Conservation (phyloP, 805 yeast genomes). For the Suhomyces vadensis region DNA sequence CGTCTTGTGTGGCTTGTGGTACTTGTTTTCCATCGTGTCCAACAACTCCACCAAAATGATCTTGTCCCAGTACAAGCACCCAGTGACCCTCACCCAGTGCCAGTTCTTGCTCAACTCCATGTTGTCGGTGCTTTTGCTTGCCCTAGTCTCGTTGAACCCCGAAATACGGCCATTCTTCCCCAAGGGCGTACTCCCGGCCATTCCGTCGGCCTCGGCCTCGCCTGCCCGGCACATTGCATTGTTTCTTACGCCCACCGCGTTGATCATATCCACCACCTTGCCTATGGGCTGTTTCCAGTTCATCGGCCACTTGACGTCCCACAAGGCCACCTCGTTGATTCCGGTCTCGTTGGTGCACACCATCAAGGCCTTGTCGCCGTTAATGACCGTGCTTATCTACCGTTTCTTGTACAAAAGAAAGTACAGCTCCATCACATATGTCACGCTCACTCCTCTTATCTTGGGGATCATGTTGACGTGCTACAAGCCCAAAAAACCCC, state of each 20-base stretch:
- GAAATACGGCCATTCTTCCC: constrained; percentile 38
- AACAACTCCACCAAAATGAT: constrained; percentile 81
- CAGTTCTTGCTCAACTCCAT: constrained; percentile 76
- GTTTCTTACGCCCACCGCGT: constrained; percentile 55
- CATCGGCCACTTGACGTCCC: constrained; percentile 86
- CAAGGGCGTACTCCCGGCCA: constrained; percentile 48
- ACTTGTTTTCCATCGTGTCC: constrained; percentile 74
- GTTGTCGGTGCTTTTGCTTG: constrained; percentile 52
- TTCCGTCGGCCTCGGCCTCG: constrained; percentile 17
- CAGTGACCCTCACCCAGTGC: constrained; percentile 85
- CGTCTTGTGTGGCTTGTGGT: constrained; percentile 73
- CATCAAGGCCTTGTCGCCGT: constrained; percentile 87
- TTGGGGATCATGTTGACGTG: constrained; percentile 84
- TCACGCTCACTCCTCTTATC: constrained; percentile 77
- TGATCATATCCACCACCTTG: constrained; percentile 63
- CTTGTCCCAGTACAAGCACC: constrained; percentile 66
- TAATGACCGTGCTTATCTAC: constrained; percentile 82
- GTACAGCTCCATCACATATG: constrained; percentile 67
- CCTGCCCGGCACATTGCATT: constrained; percentile 22
- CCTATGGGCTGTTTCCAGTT: constrained; percentile 97
- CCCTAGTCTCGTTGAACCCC: constrained; percentile 31
- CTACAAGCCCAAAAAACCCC: constrained; percentile 41
- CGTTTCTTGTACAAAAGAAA: constrained; percentile 56
- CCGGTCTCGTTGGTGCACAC: constrained; percentile 97
- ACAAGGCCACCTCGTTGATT: constrained; percentile 85